Evolutionary conservation across 1,284 basidiomycete genomes (phyloP), one percentile per base, ranked within the genome.

Genomic region (Ceratobasidium sp.): DNA sequence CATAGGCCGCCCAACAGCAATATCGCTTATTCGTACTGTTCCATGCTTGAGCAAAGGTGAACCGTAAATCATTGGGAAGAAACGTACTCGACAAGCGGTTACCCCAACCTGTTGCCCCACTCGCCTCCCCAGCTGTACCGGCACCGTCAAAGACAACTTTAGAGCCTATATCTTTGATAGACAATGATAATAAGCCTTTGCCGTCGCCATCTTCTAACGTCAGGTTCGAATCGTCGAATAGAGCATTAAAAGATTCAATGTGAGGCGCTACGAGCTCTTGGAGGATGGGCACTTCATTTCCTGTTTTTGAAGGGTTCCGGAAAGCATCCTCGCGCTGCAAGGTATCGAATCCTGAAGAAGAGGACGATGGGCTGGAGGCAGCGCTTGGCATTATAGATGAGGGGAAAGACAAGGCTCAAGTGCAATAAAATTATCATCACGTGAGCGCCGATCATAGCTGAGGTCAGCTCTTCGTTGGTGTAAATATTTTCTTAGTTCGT

Each of bases 251-350:
- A 52, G 94, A 96, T 82, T 98, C 93, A 76, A 99, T 89, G 80
- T 98, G 96, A 11, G 98, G 98, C 35, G 89, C 86, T 72, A 98
- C 94, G 77, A 99, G 94, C 82, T 98, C 94, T 78, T 97, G 95
- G 72, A 99, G 86, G 72, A 94, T 93, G 18, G 90, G 89, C 73
- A 94, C 90, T 18, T 91, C 89, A 46, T 91, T 87, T 23, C 87
- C 88, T 58, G 88, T 82, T 76, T 85, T 85, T 21, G 91, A 87
- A 0, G 98, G 98, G 73, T 90, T 86, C 80, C 88, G 87, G 84
- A 98, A 98, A 3, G 87, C 83, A 13, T 89, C 85, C 83, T 98
- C 96, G 73, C 96, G 89, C 50, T 87, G 85, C 63, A 98, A 86
- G 0, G 97, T 98, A 78, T 91, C 87, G 81, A 98, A 99, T 1